These are phyloP conservation scores for Discostella stelligera DNA, from an alignment of 352 stramenopile species.

Conservation along the genomic window DNA sequence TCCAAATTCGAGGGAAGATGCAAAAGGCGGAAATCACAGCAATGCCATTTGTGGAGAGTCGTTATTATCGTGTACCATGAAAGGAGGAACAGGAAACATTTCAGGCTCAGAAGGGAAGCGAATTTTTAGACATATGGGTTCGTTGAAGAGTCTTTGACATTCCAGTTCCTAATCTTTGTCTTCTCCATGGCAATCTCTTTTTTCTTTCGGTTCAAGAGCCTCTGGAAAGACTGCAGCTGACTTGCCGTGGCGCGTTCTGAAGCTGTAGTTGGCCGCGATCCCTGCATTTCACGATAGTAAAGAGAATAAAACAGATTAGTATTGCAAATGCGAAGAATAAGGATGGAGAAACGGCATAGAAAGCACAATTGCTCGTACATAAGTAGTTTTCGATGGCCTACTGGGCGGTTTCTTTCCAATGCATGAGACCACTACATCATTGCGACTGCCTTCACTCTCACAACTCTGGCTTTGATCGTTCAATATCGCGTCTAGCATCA, in stretches of 20 bases:
- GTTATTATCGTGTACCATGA: slow-evolving; percentile 92
- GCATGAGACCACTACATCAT: slow-evolving; percentile 13
- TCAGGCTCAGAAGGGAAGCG: too few relatives aligned
- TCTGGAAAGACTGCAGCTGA: slow-evolving; percentile 21
- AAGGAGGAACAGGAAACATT: too few relatives aligned
- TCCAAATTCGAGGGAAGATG: slow-evolving; percentile 95
- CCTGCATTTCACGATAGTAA: neutral
- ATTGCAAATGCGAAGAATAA: neutral
- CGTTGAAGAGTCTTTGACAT: slow-evolving; percentile 17
- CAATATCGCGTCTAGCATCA: slow-evolving; percentile 37
- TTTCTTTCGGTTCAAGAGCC: slow-evolving; percentile 20
- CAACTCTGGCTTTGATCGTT: slow-evolving; percentile 41
- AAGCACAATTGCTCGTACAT: slow-evolving; percentile 20
- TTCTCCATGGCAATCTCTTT: slow-evolving; percentile 23
- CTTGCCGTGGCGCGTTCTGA: slow-evolving; percentile 21
- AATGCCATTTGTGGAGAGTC: slow-evolving; percentile 96
- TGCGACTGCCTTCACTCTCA: slow-evolving; percentile 13
- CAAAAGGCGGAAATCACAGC: slow-evolving; percentile 91
- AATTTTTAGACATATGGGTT: slow-evolving; percentile 22
- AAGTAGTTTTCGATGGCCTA: slow-evolving; percentile 18
- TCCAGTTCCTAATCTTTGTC: slow-evolving; percentile 29
- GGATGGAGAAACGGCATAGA: neutral
- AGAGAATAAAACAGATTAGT: slow-evolving; percentile 2
- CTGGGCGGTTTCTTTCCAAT: slow-evolving; percentile 30
- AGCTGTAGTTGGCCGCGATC: slow-evolving; percentile 17